Conservation (phyloP, 495 filamentous ascomycete species). For the Lepraria neglecta region DNA sequence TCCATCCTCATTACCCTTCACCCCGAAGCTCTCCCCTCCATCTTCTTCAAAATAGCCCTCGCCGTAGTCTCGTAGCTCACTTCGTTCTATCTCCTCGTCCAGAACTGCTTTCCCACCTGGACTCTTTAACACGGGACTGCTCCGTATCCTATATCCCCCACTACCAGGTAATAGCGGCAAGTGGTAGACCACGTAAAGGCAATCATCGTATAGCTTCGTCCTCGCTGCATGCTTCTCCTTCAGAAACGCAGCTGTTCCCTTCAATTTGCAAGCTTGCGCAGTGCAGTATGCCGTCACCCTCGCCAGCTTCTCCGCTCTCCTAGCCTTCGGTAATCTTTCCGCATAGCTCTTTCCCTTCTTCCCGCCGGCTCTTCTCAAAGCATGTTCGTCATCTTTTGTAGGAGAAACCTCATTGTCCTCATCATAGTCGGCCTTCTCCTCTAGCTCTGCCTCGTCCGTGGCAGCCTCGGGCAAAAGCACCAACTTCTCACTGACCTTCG, state of each 20-base stretch:
- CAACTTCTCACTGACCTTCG: constrained; percentile 89
- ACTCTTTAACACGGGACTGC: constrained; percentile 83
- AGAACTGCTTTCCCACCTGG: constrained; percentile 87
- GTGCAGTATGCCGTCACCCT: constrained; percentile 95
- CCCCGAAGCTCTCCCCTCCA: constrained; percentile 39
- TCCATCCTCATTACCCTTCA: constrained; percentile 29
- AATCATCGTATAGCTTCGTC: constrained; percentile 99
- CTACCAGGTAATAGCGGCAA: constrained; percentile 76
- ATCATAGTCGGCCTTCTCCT: constrained; percentile 50
- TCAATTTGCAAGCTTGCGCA: constrained; percentile 85
- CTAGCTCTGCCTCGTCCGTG: constrained; percentile 37
- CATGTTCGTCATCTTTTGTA: constrained; percentile 72
- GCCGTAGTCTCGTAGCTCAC: constrained; percentile 80
- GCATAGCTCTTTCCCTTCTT: constrained; percentile 87
- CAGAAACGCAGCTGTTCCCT: constrained; percentile 77
- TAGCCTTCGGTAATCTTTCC: constrained; percentile 83
- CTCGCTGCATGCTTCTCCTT: constrained; percentile 83
- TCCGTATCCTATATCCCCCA: constrained; percentile 80
- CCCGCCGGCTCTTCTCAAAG: constrained; percentile 54
- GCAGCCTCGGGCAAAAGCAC: constrained; percentile 86
- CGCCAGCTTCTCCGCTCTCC: constrained; percentile 78
- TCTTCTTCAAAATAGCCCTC: constrained; percentile 73
- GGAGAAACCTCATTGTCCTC: constrained; percentile 62
- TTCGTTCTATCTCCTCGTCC: constrained; percentile 94
- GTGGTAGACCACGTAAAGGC: constrained; percentile 92